Base-by-base conservation (phyloP, 2,329 filamentous ascomycete species). In the Juglanconis juglandina region DNA sequence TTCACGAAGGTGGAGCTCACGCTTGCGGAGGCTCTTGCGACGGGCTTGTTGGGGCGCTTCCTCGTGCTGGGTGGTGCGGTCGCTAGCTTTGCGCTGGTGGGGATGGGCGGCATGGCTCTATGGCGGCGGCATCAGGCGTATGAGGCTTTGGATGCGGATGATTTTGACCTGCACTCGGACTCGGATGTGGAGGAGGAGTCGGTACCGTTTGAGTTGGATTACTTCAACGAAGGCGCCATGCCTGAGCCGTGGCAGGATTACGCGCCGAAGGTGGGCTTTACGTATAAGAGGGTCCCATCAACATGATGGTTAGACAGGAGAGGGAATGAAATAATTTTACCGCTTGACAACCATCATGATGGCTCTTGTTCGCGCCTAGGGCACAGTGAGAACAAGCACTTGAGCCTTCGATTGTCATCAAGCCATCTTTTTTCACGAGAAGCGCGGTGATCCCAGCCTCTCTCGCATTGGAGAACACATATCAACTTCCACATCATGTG, bases 231-330 rank as follows among this genome's bases (percentile, higher is more conserved):
- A 5, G 52, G 41, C 3, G 59, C 58, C 10, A 14, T 42, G 24
- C 52, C 48, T 14, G 60, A 62, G 37, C 46, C 60, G 11, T 62
- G 53, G 50, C 52, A 62, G 52, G 60, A 62, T 34, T 62, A 53
- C 39, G 34, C 53, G 8, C 41, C 42, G 9, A 14, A 33, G 34
- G 35, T 53, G 4, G 11, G 39, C 39, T 17, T 39, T 7, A 5
- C 13, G 14, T 10, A 54, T 3, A n/a, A 54, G 42, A 47, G 24
- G 24, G 24, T 2, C 24, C 24, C 24, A 24, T 24, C 24, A 24
- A 24, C 24, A 24, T 24, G 24, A 24, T 24, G 24, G 24, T 24
- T 24, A 24, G 24, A 24, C 24, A 24, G 24, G 24, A 24, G 24
- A 24, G 24, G 24, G 24, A 24, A 24, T 24, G 24, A 24, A 24